A percentile compares a stretch with the other conserved stretches of the same genome.
phyloP scores from a whole-genome alignment of 768 basidiomycete species.

The Boletus sp. region DNA sequence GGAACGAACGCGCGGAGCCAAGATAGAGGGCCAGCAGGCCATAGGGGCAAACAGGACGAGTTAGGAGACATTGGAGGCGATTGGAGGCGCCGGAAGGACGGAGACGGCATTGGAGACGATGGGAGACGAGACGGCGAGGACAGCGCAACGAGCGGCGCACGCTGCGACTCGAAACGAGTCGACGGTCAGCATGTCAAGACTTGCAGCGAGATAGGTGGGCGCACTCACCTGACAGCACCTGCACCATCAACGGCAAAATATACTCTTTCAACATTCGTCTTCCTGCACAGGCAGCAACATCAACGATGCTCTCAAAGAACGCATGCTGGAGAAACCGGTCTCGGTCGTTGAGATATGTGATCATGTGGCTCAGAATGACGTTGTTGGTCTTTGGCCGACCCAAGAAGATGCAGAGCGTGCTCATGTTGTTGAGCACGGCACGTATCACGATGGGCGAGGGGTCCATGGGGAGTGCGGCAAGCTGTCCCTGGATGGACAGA shows the following conservation, averaged over 20 bases:
- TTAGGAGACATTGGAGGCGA: too few species aligned
- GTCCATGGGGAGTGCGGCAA: constrained; percentile 84
- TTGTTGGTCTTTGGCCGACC: constrained; percentile 94
- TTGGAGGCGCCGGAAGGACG: too few species aligned
- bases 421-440: constrained; percentile 83
- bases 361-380: constrained; percentile 84
- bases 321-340: constrained; percentile 91
- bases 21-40: too few species aligned
- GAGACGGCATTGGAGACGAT: too few species aligned
- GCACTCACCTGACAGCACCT: constrained; percentile 81
- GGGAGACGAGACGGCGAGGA: too few species aligned
- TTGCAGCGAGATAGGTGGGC: neutral
- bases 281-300: constrained; percentile 92
- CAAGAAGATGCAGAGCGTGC: constrained; percentile 88
- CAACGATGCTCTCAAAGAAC: constrained; percentile 95
- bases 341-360: constrained; percentile 82
- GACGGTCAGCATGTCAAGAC: constrained; percentile 4
- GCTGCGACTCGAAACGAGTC: too few species aligned
- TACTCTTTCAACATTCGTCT: constrained; percentile 90
- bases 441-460: constrained; percentile 88
- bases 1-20: too few species aligned
- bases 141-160: too few species aligned
- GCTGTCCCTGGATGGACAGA: constrained; percentile 79
- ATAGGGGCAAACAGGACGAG: too few species aligned
- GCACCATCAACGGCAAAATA: constrained; percentile 94